phyloP scores from a whole-genome alignment of 139 green algal species.

The Deuterostichococcus epilithicus region DNA sequence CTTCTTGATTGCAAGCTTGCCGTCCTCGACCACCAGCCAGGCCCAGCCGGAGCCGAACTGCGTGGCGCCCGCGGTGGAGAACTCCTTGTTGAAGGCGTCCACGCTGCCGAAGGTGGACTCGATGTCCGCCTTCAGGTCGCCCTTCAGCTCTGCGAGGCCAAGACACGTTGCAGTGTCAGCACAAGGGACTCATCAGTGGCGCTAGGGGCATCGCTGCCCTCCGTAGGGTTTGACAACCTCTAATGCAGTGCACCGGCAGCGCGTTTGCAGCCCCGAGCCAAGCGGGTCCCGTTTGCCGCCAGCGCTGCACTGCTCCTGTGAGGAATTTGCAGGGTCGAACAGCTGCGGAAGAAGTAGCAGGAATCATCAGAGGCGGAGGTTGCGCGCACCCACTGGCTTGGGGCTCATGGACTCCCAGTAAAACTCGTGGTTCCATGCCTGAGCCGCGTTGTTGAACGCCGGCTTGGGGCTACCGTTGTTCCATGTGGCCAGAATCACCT shows the following conservation, averaged over 20 bases:
- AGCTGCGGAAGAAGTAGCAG: not conserved
- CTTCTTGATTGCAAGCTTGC: slow-evolving; percentile 83
- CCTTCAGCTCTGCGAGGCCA: slow-evolving; percentile 55
- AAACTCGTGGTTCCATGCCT: slow-evolving; percentile 94
- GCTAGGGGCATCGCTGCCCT: no score
- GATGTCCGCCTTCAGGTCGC: slow-evolving; percentile 75
- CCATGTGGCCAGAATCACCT: slow-evolving; percentile 74
- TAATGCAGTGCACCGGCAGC: no score
- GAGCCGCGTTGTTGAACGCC: slow-evolving; percentile 91
- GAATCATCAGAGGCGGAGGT: not conserved
- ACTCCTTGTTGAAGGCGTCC: slow-evolving; percentile 85
- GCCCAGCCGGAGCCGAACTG: slow-evolving; percentile 94
- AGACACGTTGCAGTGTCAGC: slow-evolving; percentile 14
- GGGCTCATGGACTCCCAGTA: slow-evolving; percentile 92
- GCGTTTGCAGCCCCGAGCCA: no score
- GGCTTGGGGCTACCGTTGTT: slow-evolving; percentile 82
- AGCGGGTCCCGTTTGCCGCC: no score
- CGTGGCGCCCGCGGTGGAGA: slow-evolving; percentile 74
- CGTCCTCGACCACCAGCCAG: slow-evolving; percentile 75
- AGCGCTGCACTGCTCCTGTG: no score
- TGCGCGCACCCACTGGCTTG: slow-evolving; percentile 55
- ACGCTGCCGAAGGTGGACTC: slow-evolving; percentile 82
- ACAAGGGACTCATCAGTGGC: not conserved
- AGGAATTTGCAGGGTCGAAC: no score
- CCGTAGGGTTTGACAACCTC: no score